Base-by-base conservation (phyloP, 495 filamentous ascomycete species). In the Entonaema liquescens region DNA sequence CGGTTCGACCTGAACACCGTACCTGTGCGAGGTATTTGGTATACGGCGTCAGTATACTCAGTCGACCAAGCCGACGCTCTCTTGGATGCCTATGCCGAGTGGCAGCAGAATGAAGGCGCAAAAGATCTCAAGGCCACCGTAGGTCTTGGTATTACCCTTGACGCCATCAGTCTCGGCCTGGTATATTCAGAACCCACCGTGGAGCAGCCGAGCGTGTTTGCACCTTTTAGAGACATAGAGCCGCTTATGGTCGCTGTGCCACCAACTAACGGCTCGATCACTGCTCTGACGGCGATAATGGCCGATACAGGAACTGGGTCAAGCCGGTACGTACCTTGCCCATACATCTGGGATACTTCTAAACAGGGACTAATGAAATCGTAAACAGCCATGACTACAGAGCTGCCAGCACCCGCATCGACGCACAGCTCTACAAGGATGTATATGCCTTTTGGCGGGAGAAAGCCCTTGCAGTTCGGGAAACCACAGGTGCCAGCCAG, bases 1-100 rank as follows among this genome's bases (percentile, higher is more conserved):
- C 74, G 78, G 5, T 82, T 82, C 47, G 79, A 86, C 35, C 29
- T 85, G 5, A 38, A 73, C 31, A 72, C 70, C 17, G 28, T 77
- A 2, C 74, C 78, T 19, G 47, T 75, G 49, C 19, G 33, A 31
- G 70, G 72, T 25, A 69, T 78, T 15, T 78, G 76, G 76, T 73
- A 65, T 25, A 40, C 67, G 26, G 35, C 33, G 1, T 56, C 26
- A 17, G 9, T 66, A 5, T 78, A 72, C 28, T 7, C 68, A 1
- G n/a, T 59, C 0, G 42, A 66, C 5, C 49, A 76, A 19, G 64
- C 26, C 17, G 15, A 12, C 11, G 54, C n/a, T 15, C 3, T 77
- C 13, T 50, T 77, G 3, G 68, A 68, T 12, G 55, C 74, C 1
- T 49, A 74, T 5, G 71, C 52, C 4, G 44, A 64, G 21, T 76